phyloP scores from a whole-genome alignment of 1,284 basidiomycete genomes.

The Ustilago trichophora region DNA sequence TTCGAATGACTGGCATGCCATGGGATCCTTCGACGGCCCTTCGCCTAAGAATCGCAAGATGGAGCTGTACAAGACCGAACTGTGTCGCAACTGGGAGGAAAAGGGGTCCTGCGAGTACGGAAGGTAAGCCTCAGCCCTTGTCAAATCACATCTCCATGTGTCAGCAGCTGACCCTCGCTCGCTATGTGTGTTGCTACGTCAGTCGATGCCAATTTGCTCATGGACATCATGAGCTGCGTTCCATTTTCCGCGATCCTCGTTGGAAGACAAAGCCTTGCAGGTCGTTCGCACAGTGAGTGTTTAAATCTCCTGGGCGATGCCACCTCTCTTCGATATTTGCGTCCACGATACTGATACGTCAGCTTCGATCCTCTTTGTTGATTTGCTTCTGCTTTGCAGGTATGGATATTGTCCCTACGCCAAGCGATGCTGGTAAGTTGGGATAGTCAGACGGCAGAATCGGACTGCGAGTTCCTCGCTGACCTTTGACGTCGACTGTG shows the following conservation, averaged over 20 bases:
- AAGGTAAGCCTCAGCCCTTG: conserved; percentile 20
- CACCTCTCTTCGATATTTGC: no score
- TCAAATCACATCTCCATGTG: no score
- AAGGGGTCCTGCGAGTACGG: conserved; percentile 87
- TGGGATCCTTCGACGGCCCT: no score
- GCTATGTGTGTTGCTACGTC: no score
- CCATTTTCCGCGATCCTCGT: conserved; percentile 84
- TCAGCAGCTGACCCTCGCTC: no score
- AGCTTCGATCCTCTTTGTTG: no score
- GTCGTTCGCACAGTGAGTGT: conserved; percentile 73
- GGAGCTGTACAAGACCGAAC: conserved; percentile 87
- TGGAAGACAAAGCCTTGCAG: conserved; percentile 92
- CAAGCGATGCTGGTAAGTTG: conserved; percentile 71
- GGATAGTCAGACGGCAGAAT: no score
- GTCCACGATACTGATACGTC: no score
- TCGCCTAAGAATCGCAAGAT: conserved; percentile 83
- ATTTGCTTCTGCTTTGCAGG: conserved; percentile 68
- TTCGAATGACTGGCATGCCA: no score
- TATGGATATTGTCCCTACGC: conserved; percentile 89
- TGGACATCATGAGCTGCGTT: conserved; percentile 83
- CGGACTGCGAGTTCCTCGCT: no score
- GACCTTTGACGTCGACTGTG: no score
- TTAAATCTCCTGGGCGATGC: no score
- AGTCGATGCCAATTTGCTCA: conserved; percentile 70
- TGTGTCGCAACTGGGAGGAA: conserved; percentile 92